Percentiles rank a stretch among this genome's conserved stretches.
These are phyloP conservation scores for Lonicera japonica DNA, from an alignment of 129 eudicot genomes.

Conservation along the genomic window DNA sequence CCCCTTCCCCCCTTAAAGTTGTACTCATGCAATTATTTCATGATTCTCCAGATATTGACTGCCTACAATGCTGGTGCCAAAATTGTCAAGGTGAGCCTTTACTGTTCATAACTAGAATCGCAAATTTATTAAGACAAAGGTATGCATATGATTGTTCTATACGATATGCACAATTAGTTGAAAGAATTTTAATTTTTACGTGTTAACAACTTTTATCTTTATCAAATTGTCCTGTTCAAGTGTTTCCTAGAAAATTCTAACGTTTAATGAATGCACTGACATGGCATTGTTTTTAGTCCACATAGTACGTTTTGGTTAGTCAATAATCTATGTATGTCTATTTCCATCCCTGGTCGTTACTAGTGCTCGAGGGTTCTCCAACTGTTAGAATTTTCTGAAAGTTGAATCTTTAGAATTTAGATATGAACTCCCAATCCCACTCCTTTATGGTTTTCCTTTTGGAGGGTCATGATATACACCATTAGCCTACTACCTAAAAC, in stretches of 20 bases:
- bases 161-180: background rate
- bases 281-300: no score
- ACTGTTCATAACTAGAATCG: background rate
- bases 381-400: no score
- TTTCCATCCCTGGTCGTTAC: no score
- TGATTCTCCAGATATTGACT: slow-evolving; percentile 49
- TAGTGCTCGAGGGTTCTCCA: no score
- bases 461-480: no score
- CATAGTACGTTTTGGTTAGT: no score
- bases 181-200: background rate
- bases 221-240: background rate
- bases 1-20: slow-evolving; percentile 3
- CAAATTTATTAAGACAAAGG: background rate
- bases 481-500: no score
- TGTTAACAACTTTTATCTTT: background rate
- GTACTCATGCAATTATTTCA: slow-evolving; percentile 4
- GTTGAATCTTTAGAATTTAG: no score
- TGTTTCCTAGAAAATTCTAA: background rate
- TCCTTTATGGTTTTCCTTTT: no score
- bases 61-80: slow-evolving; percentile 75
- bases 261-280: no score
- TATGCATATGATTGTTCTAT: background rate
- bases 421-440: no score
- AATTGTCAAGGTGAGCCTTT: slow-evolving; percentile 61
- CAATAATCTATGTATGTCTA: no score